Evolutionary conservation across 306 rosid genomes (phyloP).

Genomic region (Ceratonia siliqua): DNA sequence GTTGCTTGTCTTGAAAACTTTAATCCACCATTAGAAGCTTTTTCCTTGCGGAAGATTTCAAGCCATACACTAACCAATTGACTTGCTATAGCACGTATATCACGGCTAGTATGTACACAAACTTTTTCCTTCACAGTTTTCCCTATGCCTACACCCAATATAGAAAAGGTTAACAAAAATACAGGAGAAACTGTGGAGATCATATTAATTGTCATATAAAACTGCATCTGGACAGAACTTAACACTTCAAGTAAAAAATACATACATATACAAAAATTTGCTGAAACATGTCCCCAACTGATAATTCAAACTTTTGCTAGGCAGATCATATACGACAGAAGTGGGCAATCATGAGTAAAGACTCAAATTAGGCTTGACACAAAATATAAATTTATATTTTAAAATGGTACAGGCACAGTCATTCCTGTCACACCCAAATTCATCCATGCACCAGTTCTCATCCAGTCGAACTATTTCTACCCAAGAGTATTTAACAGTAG

Average conservation of each 20-base stretch:
- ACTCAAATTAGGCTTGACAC: conserved; percentile 15
- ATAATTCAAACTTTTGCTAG: conserved; percentile 20
- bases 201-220: conserved; percentile 2
- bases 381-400: conserved; percentile 8
- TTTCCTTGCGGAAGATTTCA: conserved; percentile 94
- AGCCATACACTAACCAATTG: conserved; percentile 98
- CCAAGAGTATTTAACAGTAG: background rate
- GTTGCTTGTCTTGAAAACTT: conserved; percentile 71
- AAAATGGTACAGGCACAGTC: conserved; percentile 17
- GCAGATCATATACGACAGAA: conserved; percentile 15
- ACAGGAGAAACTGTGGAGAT: conserved; percentile 21
- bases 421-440: conserved; percentile 8
- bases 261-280: background rate
- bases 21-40: conserved; percentile 79
- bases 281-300: conserved; percentile 22
- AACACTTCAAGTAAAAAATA: background rate
- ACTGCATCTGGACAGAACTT: conserved; percentile 16
- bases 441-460: conserved; percentile 1
- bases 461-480: background rate
- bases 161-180: conserved; percentile 33
- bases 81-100: conserved; percentile 97
- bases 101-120: conserved; percentile 99
- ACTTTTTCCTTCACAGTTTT: conserved; percentile 98
- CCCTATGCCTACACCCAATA: conserved; percentile 77
- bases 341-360: conserved; percentile 20